A percentile compares a stretch with the other conserved stretches of the same genome.
Conservation (phyloP, 2,329 filamentous ascomycete genomes). For the Aspergillus persii region DNA sequence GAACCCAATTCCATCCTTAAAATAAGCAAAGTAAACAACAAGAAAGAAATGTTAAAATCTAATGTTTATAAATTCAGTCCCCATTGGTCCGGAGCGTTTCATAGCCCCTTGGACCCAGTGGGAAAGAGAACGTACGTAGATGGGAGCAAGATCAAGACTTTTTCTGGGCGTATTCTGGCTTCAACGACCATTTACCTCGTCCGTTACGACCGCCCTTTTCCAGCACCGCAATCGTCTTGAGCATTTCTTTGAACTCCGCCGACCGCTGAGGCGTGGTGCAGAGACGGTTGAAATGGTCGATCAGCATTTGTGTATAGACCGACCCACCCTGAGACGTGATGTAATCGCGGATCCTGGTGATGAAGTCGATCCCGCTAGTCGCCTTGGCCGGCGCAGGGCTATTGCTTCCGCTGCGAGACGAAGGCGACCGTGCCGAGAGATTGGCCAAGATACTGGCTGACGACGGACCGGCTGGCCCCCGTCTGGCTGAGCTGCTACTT, state of each 20-base stretch:
- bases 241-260: constrained; percentile 76
- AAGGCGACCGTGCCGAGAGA: constrained; percentile 30
- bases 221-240: constrained; percentile 72
- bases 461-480: constrained; percentile 37
- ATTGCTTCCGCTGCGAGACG: constrained; percentile 21
- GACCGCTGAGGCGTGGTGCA: constrained; percentile 68
- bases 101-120: neutral
- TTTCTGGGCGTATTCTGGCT: constrained; percentile 51
- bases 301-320: constrained; percentile 78
- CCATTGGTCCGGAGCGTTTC: neutral
- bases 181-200: constrained; percentile 58
- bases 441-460: constrained; percentile 41
- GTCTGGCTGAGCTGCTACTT: constrained; percentile 33
- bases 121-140: no score
- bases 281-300: constrained; percentile 84
- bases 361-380: constrained; percentile 60
- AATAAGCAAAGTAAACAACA: neutral
- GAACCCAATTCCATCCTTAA: neutral
- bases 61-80: neutral
- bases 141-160: neutral
- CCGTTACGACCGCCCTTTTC: constrained; percentile 53
- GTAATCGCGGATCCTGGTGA: constrained; percentile 72
- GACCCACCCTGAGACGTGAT: constrained; percentile 73
- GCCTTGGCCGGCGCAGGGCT: constrained; percentile 48
- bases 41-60: neutral